These are phyloP conservation scores for Poteriospumella lacustris DNA, from an alignment of 108 stramenopile species.

Conservation along the genomic window DNA sequence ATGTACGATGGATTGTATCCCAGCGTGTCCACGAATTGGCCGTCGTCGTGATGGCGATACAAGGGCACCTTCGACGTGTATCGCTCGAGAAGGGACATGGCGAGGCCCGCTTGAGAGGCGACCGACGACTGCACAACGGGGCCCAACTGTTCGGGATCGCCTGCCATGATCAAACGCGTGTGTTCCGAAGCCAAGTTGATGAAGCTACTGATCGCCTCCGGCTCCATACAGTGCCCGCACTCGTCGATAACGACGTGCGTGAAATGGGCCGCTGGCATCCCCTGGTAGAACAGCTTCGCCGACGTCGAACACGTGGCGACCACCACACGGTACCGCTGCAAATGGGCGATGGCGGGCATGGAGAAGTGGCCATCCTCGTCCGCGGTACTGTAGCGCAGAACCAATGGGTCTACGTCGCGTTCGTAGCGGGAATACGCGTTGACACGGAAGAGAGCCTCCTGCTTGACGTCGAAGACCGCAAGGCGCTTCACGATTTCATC, in stretches of 20 bases:
- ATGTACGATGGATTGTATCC: slow-evolving; percentile 13
- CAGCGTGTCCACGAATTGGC: not conserved
- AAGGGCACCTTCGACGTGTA: not conserved
- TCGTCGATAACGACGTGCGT: slow-evolving; percentile 1
- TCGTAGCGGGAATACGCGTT: not conserved
- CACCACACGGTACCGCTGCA: not conserved
- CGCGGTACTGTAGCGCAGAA: not conserved
- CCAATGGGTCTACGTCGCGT: not conserved
- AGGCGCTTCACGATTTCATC: not conserved
- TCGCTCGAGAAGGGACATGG: not conserved
- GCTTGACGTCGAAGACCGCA: not conserved
- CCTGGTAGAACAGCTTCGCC: not conserved
- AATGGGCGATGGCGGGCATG: not conserved
- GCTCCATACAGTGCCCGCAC: slow-evolving; percentile 3
- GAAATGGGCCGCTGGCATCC: slow-evolving; percentile 4
- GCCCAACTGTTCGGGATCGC: slow-evolving; percentile 23
- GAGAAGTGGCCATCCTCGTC: not conserved
- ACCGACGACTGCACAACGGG: not conserved
- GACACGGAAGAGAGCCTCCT: not conserved
- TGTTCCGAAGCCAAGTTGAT: not conserved
- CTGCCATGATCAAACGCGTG: slow-evolving; percentile 8
- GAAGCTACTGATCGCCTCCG: not conserved
- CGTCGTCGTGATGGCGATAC: not conserved
- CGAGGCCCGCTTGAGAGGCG: not conserved
- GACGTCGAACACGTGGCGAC: slow-evolving; percentile 10